Conservation (phyloP, 768 basidiomycete species). For the Serendipita indica region DNA sequence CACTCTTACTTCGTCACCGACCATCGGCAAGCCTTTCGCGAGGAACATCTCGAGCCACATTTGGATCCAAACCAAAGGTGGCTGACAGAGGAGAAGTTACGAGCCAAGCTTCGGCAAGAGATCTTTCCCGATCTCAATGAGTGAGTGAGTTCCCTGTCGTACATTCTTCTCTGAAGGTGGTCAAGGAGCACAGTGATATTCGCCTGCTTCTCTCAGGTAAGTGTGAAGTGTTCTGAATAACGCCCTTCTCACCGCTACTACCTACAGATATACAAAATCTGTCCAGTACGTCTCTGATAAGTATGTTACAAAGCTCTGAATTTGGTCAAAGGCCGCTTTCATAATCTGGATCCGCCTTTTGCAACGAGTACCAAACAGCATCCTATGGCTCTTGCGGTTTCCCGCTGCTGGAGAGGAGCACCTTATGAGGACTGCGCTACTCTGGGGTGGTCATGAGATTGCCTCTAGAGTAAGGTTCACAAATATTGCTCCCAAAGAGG, state of each 20-base stretch:
- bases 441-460: conserved; percentile 34
- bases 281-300: conserved; percentile 23
- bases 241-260: conserved; percentile 12
- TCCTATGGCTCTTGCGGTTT: conserved; percentile 41
- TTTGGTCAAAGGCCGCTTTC: conserved; percentile 26
- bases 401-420: conserved; percentile 34
- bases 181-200: conserved; percentile 31
- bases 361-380: conserved; percentile 28
- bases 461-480: conserved; percentile 34
- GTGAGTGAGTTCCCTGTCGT: conserved; percentile 18
- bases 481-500: conserved; percentile 33
- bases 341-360: conserved; percentile 37
- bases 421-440: conserved; percentile 27
- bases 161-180: neutral
- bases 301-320: conserved; percentile 12
- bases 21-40: conserved; percentile 32
- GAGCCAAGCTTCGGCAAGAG: conserved; percentile 24
- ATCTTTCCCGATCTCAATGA: conserved; percentile 32
- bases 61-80: conserved; percentile 21
- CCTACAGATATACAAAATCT: conserved; percentile 32
- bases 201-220: conserved; percentile 40
- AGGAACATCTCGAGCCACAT: conserved; percentile 18
- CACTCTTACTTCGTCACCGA: conserved; percentile 37
- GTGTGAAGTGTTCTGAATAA: neutral
- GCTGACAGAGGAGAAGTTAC: conserved; percentile 27